Evolutionary conservation across 2,329 filamentous ascomycete genomes (phyloP).

Genomic region (Fusarium sp.): DNA sequence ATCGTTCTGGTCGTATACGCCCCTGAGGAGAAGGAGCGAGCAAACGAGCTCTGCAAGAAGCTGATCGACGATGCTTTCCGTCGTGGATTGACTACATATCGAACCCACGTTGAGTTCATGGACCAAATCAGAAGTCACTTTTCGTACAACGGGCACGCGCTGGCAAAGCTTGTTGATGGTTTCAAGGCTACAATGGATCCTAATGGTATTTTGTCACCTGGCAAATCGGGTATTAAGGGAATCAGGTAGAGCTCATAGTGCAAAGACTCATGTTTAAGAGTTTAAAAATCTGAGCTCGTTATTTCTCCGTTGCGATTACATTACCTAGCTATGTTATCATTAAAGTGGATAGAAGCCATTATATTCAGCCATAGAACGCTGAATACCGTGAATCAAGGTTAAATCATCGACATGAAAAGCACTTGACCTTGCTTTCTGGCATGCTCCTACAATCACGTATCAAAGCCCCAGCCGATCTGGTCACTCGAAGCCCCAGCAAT

Average conservation of each 20-base stretch:
- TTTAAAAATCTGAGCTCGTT: not conserved
- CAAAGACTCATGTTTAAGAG: not conserved
- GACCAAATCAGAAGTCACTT: not conserved
- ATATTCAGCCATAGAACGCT: not conserved
- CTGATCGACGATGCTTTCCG: not conserved
- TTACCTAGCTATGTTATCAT: not conserved
- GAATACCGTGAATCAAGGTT: not conserved
- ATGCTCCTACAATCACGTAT: conserved; percentile 2
- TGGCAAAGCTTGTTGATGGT: not conserved
- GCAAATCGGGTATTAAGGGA: not conserved
- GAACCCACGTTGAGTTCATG: not conserved
- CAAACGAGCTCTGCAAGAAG: not conserved
- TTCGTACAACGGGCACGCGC: not conserved
- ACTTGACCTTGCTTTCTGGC: accelerated
- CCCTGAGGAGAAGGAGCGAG: not conserved
- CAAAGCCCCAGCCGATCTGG: conserved; percentile 36
- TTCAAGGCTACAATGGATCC: not conserved
- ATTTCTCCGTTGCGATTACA: not conserved
- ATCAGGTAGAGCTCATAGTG: not conserved
- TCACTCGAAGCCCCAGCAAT: conserved; percentile 21
- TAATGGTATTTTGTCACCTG: not conserved
- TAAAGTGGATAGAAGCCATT: not conserved
- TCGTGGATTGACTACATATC: not conserved
- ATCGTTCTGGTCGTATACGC: not conserved
- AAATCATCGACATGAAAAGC: no score